These are phyloP conservation scores for Colletotrichum sp. DNA, from an alignment of 2,329 filamentous ascomycete genomes.

Conservation along the genomic window DNA sequence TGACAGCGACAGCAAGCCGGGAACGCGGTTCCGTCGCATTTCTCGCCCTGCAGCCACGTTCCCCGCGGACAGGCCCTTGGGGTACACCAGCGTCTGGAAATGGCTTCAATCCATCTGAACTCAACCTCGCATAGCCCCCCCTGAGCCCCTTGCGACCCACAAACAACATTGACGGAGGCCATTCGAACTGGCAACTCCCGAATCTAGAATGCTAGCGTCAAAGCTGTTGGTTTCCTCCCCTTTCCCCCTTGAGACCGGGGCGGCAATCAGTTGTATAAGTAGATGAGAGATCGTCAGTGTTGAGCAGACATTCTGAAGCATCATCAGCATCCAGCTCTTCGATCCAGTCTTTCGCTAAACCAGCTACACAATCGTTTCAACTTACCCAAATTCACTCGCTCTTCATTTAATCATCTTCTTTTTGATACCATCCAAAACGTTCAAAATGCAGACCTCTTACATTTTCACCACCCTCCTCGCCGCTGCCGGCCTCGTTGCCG, in stretches of 20 bases:
- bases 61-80: background rate
- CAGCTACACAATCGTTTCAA: background rate
- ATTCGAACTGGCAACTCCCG: background rate
- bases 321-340: conserved; percentile 1
- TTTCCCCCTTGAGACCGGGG: background rate
- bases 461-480: conserved; percentile 7
- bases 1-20: background rate
- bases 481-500: background rate
- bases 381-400: background rate
- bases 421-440: background rate
- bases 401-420: background rate
- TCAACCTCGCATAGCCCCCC: background rate
- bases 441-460: conserved; percentile 9
- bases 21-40: background rate
- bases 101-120: background rate
- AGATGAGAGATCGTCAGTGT: background rate
- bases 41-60: background rate
- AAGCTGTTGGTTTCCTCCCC: background rate
- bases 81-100: background rate
- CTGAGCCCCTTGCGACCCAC: background rate
- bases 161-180: background rate
- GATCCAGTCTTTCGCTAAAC: conserved; percentile 1
- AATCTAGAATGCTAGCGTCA: background rate
- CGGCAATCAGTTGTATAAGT: background rate
- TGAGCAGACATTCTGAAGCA: background rate